These are phyloP conservation scores for Rhodosporidiobolus sp. DNA, from an alignment of 768 basidiomycete genomes.

Conservation along the genomic window DNA sequence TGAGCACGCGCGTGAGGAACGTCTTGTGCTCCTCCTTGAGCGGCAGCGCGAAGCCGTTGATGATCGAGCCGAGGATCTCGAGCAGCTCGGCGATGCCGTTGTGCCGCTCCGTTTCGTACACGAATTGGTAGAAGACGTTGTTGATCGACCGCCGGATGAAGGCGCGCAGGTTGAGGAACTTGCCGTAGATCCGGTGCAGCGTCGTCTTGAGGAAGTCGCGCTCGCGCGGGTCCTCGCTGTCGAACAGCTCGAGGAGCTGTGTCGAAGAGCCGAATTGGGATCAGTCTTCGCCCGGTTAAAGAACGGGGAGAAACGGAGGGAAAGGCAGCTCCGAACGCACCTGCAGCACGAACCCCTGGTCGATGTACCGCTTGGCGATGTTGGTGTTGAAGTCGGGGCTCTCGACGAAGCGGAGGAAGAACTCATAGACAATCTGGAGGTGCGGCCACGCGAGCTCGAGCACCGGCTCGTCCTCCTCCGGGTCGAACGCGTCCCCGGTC, in stretches of 20 bases:
- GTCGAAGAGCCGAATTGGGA: background rate
- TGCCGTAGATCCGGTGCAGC: constrained; percentile 96
- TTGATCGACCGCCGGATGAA: constrained; percentile 99
- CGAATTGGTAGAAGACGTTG: constrained; percentile 98
- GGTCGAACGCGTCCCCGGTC: constrained; percentile 96
- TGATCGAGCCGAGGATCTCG: constrained; percentile 97
- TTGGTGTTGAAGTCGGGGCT: constrained; percentile 97
- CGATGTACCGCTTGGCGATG: constrained; percentile 93
- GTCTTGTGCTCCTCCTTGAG: constrained; percentile 99
- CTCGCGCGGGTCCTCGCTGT: constrained; percentile 97
- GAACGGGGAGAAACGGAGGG: too few relatives aligned
- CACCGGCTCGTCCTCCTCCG: constrained; percentile 98
- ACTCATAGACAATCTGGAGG: constrained; percentile 98
- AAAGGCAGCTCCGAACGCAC: constrained; percentile 40
- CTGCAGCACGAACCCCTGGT: constrained; percentile 86
- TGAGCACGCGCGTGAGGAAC: constrained; percentile 87
- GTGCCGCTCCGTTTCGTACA: constrained; percentile 98
- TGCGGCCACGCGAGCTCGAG: constrained; percentile 99
- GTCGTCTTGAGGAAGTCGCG: constrained; percentile 99
- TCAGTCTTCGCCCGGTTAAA: background rate
- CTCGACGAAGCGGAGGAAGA: constrained; percentile 98
- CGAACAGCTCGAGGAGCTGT: constrained; percentile 93
- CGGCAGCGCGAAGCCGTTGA: constrained; percentile 97
- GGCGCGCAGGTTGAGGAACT: constrained; percentile 96
- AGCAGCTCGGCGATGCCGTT: constrained; percentile 98